These are phyloP conservation scores for Pelargonium australe DNA, from an alignment of 441 rosid species.

Conservation along the genomic window DNA sequence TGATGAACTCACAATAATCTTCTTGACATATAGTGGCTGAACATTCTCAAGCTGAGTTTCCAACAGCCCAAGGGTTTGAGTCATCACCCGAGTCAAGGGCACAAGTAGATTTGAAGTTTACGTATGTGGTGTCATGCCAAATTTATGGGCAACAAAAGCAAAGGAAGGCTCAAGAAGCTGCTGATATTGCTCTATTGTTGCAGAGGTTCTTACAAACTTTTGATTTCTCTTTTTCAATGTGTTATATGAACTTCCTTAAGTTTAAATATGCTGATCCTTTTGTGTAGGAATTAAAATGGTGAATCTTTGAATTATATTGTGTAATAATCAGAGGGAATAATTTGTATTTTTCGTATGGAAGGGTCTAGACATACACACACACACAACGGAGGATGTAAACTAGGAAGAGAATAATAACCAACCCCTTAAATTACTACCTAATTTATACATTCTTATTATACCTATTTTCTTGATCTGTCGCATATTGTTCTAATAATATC, in stretches of 20 bases:
- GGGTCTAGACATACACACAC: too few species aligned
- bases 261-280: background rate
- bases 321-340: too few species aligned
- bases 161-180: conserved; percentile 87
- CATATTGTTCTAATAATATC: background rate
- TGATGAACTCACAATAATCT: conserved; percentile 19
- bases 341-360: too few species aligned
- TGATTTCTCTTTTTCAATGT: conserved; percentile 15
- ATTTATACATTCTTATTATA: too few species aligned
- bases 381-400: too few species aligned
- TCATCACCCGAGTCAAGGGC: conserved; percentile 92
- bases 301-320: background rate
- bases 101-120: conserved; percentile 83
- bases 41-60: conserved; percentile 41
- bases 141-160: conserved; percentile 98
- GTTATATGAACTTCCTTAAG: background rate
- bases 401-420: too few species aligned
- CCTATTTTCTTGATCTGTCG: too few species aligned
- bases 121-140: conserved; percentile 95
- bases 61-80: conserved; percentile 71
- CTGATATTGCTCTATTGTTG: conserved; percentile 88
- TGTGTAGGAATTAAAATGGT: background rate
- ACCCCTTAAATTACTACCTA: too few species aligned
- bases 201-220: conserved; percentile 41
- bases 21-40: conserved; percentile 37